Evolutionary conservation across 2,329 filamentous ascomycete species (phyloP).

Genomic region (Bipolaris zeicola): DNA sequence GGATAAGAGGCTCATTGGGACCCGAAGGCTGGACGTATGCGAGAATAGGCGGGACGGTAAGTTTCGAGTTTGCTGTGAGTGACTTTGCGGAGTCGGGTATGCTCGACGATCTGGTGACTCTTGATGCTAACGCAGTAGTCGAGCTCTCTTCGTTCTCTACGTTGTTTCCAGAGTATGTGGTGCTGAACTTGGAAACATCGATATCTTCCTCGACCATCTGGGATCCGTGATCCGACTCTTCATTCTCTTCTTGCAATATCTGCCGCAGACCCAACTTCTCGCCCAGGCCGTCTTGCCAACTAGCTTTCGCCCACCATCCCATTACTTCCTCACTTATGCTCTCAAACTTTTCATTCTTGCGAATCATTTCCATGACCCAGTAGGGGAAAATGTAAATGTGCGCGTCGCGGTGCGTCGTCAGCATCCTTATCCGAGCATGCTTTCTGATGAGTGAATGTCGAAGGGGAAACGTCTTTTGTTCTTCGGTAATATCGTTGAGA

Average conservation of each 20-base stretch:
- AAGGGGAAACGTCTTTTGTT: slow-evolving; percentile 73
- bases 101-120: slow-evolving; percentile 40
- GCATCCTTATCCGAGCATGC: slow-evolving; percentile 77
- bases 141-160: slow-evolving; percentile 14
- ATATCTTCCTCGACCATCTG: slow-evolving; percentile 59
- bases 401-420: slow-evolving; percentile 84
- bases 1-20: slow-evolving; percentile 68
- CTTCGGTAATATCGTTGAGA: slow-evolving; percentile 79
- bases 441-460: slow-evolving; percentile 76
- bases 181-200: slow-evolving; percentile 60
- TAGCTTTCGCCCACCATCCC: slow-evolving; percentile 93
- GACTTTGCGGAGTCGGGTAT: slow-evolving; percentile 37
- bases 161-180: slow-evolving; percentile 50
- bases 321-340: slow-evolving; percentile 90
- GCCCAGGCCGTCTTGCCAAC: slow-evolving; percentile 82
- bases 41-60: slow-evolving; percentile 73
- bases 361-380: slow-evolving; percentile 87
- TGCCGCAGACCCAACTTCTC: slow-evolving; percentile 76
- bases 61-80: slow-evolving; percentile 37
- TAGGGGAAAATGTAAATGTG: slow-evolving; percentile 94
- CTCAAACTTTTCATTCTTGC: slow-evolving; percentile 79
- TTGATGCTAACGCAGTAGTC: slow-evolving; percentile 41
- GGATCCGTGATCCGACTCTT: slow-evolving; percentile 44
- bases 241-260: slow-evolving; percentile 61
- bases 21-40: slow-evolving; percentile 78